Evolutionary conservation across 139 green algal genomes (phyloP).

Genomic region (Chlorella sp.): DNA sequence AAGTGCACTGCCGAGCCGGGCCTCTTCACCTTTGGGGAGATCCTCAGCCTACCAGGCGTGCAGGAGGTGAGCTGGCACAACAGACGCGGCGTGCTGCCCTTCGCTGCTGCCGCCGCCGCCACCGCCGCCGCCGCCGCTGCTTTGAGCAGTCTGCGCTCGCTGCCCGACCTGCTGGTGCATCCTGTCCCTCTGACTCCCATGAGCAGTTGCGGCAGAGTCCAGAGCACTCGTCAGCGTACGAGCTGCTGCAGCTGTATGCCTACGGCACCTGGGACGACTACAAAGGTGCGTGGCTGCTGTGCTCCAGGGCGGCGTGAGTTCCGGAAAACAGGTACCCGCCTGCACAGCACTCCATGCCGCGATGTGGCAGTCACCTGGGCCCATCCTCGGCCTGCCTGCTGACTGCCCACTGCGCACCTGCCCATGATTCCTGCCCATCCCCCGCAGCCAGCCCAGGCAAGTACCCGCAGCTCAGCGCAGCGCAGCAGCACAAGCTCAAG

Average conservation of each 20-base stretch:
- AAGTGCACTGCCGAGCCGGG: constrained; percentile 82
- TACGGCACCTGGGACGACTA: constrained; percentile 90
- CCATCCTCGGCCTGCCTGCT: no score
- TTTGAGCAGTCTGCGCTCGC: background rate
- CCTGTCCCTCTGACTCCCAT: background rate
- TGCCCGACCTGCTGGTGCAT: background rate
- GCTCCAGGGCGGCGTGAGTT: no score
- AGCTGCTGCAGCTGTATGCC: constrained; percentile 84
- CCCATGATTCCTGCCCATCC: no score
- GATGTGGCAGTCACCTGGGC: no score
- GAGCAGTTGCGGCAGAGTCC: constrained; percentile 54
- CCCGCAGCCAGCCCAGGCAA: constrained; percentile 14
- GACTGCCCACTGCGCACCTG: no score
- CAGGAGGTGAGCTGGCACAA: constrained; percentile 66
- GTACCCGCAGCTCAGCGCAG: constrained; percentile 44
- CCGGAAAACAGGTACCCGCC: no score
- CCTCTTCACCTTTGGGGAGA: constrained; percentile 90
- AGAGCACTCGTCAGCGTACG: constrained; percentile 40
- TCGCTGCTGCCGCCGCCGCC: background rate
- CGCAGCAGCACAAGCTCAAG: constrained; percentile 86
- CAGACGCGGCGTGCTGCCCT: background rate
- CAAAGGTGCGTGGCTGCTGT: constrained; percentile 52
- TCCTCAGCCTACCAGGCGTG: constrained; percentile 78
- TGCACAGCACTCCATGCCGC: no score
- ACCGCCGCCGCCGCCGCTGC: background rate